phyloP scores from a whole-genome alignment of 805 yeast species.

The Spathaspora girioi region DNA sequence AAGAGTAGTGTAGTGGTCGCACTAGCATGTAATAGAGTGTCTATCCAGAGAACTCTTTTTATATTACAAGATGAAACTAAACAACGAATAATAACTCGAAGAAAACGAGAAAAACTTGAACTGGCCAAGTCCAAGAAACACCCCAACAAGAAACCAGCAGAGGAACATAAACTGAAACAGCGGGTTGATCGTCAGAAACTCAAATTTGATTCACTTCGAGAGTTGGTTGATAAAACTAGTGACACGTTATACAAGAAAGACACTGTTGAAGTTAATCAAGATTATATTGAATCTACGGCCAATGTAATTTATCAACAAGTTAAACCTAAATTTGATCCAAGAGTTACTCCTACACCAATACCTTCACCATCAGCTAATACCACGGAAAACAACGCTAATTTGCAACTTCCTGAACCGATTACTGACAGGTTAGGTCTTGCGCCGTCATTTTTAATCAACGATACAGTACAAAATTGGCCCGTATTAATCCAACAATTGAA shows the following conservation, averaged over 20 bases:
- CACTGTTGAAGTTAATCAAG: neutral
- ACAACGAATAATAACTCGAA: neutral
- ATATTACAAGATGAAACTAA: neutral
- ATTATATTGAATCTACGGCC: neutral
- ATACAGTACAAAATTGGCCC: constrained; percentile 44
- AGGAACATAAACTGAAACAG: neutral
- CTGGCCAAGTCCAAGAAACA: neutral
- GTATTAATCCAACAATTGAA: constrained; percentile 39
- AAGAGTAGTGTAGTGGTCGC: too few relatives aligned
- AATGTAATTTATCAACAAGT: neutral
- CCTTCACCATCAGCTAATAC: neutral
- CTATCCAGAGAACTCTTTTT: neutral
- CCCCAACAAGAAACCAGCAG: neutral
- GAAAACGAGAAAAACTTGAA: neutral
- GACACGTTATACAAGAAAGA: neutral
- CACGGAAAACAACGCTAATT: neutral
- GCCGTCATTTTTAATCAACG: constrained; percentile 34
- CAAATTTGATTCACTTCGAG: neutral
- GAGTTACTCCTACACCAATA: neutral
- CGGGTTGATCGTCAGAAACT: neutral
- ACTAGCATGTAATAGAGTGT: neutral
- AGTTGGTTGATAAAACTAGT: neutral
- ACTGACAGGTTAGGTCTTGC: constrained; percentile 36
- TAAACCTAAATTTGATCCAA: neutral
- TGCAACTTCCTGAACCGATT: constrained; percentile 34